phyloP scores from a whole-genome alignment of 768 basidiomycete genomes.

The Pulveroboletus sp. region DNA sequence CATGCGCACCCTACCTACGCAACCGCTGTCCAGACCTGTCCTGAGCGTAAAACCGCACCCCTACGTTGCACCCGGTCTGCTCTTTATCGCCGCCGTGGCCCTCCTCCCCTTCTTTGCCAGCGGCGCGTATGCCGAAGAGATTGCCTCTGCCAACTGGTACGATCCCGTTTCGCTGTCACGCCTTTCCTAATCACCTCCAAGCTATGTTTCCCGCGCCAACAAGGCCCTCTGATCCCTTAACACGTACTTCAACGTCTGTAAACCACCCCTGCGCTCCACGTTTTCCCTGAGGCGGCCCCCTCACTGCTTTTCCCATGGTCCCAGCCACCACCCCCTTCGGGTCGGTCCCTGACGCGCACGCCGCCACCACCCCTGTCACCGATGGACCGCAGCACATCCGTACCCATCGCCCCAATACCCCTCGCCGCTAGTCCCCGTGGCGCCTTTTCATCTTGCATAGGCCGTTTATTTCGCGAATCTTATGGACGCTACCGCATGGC shows the following conservation, averaged over 20 bases:
- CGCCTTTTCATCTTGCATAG: slow-evolving; percentile 90
- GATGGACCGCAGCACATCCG: slow-evolving; percentile 43
- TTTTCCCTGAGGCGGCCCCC: slow-evolving; percentile 42
- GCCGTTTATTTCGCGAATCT: slow-evolving; percentile 76
- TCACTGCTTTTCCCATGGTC: slow-evolving; percentile 36
- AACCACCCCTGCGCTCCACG: slow-evolving; percentile 66
- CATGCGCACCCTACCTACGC: too few relatives aligned
- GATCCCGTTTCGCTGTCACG: slow-evolving; percentile 28
- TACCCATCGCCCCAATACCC: slow-evolving; percentile 68
- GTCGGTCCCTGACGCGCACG: slow-evolving; percentile 22
- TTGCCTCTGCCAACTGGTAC: slow-evolving; percentile 93
- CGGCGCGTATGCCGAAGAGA: slow-evolving; percentile 95
- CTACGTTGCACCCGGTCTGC: slow-evolving; percentile 73
- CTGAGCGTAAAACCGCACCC: slow-evolving; percentile 53
- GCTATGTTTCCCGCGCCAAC: slow-evolving; percentile 97
- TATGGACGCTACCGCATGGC: slow-evolving; percentile 90
- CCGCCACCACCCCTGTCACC: slow-evolving; percentile 32
- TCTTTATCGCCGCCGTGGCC: slow-evolving; percentile 88
- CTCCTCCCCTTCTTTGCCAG: slow-evolving; percentile 94
- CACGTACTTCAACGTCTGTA: slow-evolving; percentile 94
- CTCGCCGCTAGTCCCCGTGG: slow-evolving; percentile 89
- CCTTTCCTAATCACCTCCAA: slow-evolving; percentile 33
- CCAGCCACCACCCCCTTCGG: slow-evolving; percentile 15
- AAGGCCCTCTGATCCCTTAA: slow-evolving; percentile 89
- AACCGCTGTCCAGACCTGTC: slow-evolving; percentile 41